A percentile compares a stretch with the other conserved stretches of the same genome.
Evolutionary conservation across 1,139 yeast species (phyloP).

Genomic region (Entelexis paramagnoliae): DNA sequence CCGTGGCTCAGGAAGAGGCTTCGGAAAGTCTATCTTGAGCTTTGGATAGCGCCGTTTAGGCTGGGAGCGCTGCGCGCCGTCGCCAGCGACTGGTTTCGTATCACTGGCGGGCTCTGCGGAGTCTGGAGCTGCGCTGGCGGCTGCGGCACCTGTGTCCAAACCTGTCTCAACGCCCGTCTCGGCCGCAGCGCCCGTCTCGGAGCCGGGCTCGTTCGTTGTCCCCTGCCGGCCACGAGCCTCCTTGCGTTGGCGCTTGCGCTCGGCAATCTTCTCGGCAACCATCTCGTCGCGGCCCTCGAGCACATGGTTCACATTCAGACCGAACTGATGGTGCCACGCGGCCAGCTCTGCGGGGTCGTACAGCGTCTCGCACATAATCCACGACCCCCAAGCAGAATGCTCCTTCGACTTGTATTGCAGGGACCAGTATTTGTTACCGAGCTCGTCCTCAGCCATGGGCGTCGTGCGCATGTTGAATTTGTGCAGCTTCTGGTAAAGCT

Average conservation of each 20-base stretch:
- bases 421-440: slow-evolving; percentile 34
- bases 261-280: slow-evolving; percentile 13
- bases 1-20: slow-evolving; percentile 8
- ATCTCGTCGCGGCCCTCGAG: slow-evolving; percentile 14
- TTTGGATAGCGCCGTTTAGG: slow-evolving; percentile 19
- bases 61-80: slow-evolving; percentile 1
- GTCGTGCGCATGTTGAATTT: slow-evolving; percentile 30
- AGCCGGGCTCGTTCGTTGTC: background rate
- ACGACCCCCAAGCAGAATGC: slow-evolving; percentile 30
- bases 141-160: no score
- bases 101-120: background rate
- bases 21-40: slow-evolving; percentile 16
- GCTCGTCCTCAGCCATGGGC: slow-evolving; percentile 31
- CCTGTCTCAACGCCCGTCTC: background rate
- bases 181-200: background rate
- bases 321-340: slow-evolving; percentile 9
- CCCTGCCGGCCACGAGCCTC: slow-evolving; percentile 1
- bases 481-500: slow-evolving; percentile 24
- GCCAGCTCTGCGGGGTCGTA: slow-evolving; percentile 20
- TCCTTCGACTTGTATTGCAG: slow-evolving; percentile 31
- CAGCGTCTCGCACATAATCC: slow-evolving; percentile 28
- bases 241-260: slow-evolving; percentile 8
- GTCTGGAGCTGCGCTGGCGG: no score
- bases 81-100: background rate
- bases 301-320: slow-evolving; percentile 11